Evolutionary conservation across 345 rosid genomes (phyloP), one percentile per base, ranked within the genome.

Genomic region (Salix koriyanagi): DNA sequence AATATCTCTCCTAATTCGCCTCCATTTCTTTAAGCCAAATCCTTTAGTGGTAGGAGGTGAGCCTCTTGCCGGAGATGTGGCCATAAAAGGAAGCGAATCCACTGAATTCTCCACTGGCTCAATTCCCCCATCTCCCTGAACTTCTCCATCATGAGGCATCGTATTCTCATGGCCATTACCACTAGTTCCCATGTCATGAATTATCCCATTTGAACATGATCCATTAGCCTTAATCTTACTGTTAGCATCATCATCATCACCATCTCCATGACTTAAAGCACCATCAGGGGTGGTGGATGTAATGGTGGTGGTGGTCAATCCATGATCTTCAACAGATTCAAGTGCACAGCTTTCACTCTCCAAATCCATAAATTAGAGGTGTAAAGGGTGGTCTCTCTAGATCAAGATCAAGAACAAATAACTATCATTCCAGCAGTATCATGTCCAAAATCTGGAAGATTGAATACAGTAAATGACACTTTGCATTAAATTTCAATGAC

Each of bases 1-100:
- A 77, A 83, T 65, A 61, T 83, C 89, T 83, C 97, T 85, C 86
- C 78, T 90, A 70, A 91, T 77, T 48, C 99, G 84, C 87, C 86
- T 87, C 99, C 99, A 90, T 82, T 91, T 92, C 87, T 83, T 91
- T 86, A 94, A 80, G 23, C 98, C 97, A 74, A 74, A 85, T 6
- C 97, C 94, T 75, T 87, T 94, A 15, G 75, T 15, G 0, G 80
- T 19, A 14, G 84, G 75, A 82, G 93, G 70, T n/a, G 85, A 82
- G 65, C 73, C 78, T 61, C 62, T 80, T 66, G 28, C 65, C 6
- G 85, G 79, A 62, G 84, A 84, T 46, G 76, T 72, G 6, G 73
- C 75, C 8, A 71, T 70, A 30, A 4, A 44, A 44, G 80, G 81
- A 48, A 80, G 77, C 0, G 80, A 81, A 66, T 50, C 34, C 39